Evolutionary conservation across 129 eudicot genomes (phyloP).

Genomic region (Flaveria ramosissima): DNA sequence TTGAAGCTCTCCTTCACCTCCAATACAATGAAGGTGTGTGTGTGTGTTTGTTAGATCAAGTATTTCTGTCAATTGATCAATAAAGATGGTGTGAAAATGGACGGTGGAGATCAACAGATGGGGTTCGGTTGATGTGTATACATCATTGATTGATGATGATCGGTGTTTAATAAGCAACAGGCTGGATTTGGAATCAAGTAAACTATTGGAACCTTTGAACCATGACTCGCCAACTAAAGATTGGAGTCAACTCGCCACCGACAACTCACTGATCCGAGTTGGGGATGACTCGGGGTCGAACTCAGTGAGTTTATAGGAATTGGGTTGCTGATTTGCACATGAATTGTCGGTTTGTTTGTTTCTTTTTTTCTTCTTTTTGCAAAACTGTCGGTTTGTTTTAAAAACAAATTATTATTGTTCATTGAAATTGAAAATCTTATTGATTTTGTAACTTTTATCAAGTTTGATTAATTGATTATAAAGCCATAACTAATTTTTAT

Average conservation of each 20-base stretch:
- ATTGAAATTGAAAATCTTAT: not conserved
- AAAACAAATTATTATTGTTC: not conserved
- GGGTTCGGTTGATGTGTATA: constrained; percentile 33
- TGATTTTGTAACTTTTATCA: not conserved
- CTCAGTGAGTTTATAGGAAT: not conserved
- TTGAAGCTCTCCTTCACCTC: not conserved
- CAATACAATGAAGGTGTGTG: constrained; percentile 17
- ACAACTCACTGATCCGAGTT: constrained; percentile 24
- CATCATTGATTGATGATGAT: constrained; percentile 28
- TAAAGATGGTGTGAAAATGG: constrained; percentile 29
- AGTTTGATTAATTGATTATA: not conserved
- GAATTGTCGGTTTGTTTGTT: constrained; percentile 15
- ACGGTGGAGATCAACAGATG: constrained; percentile 59
- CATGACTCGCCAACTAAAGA: constrained; percentile 45
- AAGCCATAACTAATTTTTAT: too few relatives aligned
- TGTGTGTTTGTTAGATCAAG: constrained; percentile 36
- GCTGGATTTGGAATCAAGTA: constrained; percentile 62
- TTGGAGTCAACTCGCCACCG: constrained; percentile 31
- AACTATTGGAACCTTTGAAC: constrained; percentile 25
- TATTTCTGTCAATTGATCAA: constrained; percentile 28
- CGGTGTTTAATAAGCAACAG: constrained; percentile 35
- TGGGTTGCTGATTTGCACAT: not conserved
- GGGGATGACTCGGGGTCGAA: constrained; percentile 10
- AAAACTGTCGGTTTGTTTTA: constrained; percentile 8
- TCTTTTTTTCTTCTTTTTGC: not conserved